These are phyloP conservation scores for Cryptosporidium ubiquitum DNA, from an alignment of 169 alveolate genomes.

Conservation along the genomic window DNA sequence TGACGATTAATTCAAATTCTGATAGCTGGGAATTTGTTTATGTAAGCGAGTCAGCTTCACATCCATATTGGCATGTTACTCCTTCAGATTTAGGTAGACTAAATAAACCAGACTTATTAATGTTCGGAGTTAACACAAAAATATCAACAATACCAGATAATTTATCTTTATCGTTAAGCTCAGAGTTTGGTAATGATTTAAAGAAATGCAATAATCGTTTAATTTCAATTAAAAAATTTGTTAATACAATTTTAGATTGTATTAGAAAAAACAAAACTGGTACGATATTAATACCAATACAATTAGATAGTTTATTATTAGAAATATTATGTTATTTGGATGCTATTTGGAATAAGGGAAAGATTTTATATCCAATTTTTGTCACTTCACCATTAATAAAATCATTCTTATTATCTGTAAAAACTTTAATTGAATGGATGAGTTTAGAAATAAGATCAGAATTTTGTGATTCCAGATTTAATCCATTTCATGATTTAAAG, in stretches of 20 bases:
- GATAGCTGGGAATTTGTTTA: conserved; percentile 61
- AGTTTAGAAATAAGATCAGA: conserved; percentile 67
- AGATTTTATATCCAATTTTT: conserved; percentile 50
- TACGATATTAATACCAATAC: conserved; percentile 52
- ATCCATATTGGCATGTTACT: conserved; percentile 74
- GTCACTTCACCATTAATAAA: conserved; percentile 60
- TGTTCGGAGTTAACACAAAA: conserved; percentile 14
- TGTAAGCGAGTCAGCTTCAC: conserved; percentile 26
- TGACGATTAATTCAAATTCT: conserved; percentile 25
- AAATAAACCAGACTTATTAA: conserved; percentile 46
- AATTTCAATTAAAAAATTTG: conserved; percentile 28
- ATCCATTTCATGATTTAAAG: conserved; percentile 66
- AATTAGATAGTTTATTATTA: conserved; percentile 42
- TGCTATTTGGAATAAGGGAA: conserved; percentile 63
- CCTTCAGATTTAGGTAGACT: conserved; percentile 61
- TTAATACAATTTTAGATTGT: conserved; percentile 24
- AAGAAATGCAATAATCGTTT: conserved; percentile 7
- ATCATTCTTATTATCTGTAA: conserved; percentile 58
- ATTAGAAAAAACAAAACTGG: conserved; percentile 61
- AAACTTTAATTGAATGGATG: conserved; percentile 72
- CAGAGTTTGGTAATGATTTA: not conserved
- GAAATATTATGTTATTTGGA: conserved; percentile 65
- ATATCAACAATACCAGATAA: not conserved
- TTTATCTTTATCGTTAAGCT: not conserved
- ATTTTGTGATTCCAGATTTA: conserved; percentile 58